phyloP scores from a whole-genome alignment of 148 eudicot species.

The Agrostemma githago region DNA sequence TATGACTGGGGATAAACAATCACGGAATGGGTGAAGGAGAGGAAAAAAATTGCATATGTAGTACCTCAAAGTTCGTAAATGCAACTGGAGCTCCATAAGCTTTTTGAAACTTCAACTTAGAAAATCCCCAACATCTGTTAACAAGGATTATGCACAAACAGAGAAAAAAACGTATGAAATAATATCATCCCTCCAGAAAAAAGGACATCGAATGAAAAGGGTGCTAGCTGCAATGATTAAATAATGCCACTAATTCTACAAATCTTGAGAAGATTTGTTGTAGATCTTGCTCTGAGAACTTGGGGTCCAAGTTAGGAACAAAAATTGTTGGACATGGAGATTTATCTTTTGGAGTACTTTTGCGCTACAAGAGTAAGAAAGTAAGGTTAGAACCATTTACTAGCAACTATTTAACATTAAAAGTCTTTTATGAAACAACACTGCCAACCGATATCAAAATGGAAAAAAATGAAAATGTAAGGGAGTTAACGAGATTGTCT shows the following conservation, averaged over 20 bases:
- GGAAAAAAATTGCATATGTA: neutral
- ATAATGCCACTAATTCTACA: neutral
- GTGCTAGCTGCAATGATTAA: neutral
- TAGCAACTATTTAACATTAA: neutral
- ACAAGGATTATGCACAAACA: slow-evolving; percentile 6
- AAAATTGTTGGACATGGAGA: slow-evolving; percentile 83
- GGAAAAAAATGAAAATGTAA: too few species aligned
- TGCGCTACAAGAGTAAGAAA: slow-evolving; percentile 27
- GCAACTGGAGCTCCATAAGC: slow-evolving; percentile 87
- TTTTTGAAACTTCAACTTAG: slow-evolving; percentile 84
- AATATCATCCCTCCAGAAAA: slow-evolving; percentile 4
- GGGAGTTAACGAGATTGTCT: too few species aligned
- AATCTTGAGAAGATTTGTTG: too few species aligned
- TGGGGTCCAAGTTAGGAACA: slow-evolving; percentile 74
- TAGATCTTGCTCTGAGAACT: too few species aligned
- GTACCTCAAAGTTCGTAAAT: slow-evolving; percentile 84
- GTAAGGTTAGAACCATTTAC: neutral
- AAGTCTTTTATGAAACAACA: neutral
- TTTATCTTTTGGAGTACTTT: slow-evolving; percentile 36
- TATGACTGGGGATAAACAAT: too few species aligned
- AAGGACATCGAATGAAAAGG: neutral
- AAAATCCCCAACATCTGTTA: slow-evolving; percentile 71
- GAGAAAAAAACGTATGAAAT: neutral
- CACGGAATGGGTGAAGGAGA: neutral
- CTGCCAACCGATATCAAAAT: neutral